Evolutionary conservation across 306 rosid genomes (phyloP).

Genomic region (Dalbergia cochinchinensis): DNA sequence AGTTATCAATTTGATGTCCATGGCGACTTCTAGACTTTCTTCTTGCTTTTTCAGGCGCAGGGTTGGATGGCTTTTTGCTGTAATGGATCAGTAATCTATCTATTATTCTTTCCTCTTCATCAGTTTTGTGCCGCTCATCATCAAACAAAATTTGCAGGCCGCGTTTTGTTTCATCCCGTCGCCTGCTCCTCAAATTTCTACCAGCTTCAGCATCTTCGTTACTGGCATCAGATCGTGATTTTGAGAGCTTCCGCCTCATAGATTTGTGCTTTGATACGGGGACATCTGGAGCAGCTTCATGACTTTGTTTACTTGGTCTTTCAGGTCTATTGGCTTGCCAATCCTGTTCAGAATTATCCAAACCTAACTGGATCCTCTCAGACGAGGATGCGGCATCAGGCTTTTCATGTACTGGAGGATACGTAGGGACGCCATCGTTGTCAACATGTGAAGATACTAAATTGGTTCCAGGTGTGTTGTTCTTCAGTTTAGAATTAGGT

Average conservation of each 20-base stretch:
- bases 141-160: conserved; percentile 87
- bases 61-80: conserved; percentile 72
- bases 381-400: conserved; percentile 50
- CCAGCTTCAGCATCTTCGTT: conserved; percentile 59
- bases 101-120: conserved; percentile 87
- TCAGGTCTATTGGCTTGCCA: conserved; percentile 54
- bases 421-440: conserved; percentile 40
- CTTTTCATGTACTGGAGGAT: conserved; percentile 56
- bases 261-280: conserved; percentile 71
- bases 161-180: conserved; percentile 66
- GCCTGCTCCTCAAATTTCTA: conserved; percentile 75
- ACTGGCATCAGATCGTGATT: conserved; percentile 63
- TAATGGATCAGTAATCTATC: conserved; percentile 87
- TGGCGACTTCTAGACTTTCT: conserved; percentile 72
- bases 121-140: conserved; percentile 64
- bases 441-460: conserved; percentile 47
- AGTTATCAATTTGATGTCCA: conserved; percentile 52
- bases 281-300: conserved; percentile 52
- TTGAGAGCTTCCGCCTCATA: conserved; percentile 69
- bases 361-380: conserved; percentile 54
- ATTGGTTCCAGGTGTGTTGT: conserved; percentile 45
- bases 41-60: conserved; percentile 66
- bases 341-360: conserved; percentile 61
- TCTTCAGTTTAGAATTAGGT: conserved; percentile 62
- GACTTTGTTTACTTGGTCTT: conserved; percentile 49